Percentiles rank a stretch among this genome's conserved stretches.
These are phyloP conservation scores for Podaxis sp. DNA, from an alignment of 768 basidiomycete genomes.

Conservation along the genomic window DNA sequence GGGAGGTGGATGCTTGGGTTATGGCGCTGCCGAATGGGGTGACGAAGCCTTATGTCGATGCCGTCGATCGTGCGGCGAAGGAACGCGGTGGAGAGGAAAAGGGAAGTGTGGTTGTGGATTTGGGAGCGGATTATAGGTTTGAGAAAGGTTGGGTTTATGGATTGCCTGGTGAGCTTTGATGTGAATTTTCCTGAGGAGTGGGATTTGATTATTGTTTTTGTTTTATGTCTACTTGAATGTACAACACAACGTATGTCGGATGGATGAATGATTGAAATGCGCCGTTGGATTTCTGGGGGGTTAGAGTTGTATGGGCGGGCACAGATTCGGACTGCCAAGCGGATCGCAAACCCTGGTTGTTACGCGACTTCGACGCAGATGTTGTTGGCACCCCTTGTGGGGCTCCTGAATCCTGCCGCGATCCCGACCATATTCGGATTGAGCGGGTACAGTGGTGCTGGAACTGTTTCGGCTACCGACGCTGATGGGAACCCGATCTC, in stretches of 20 bases:
- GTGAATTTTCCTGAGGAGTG: not conserved
- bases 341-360: slow-evolving; percentile 97
- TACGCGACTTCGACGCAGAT: slow-evolving; percentile 94
- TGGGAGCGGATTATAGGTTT: slow-evolving; percentile 94
- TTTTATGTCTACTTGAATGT: slow-evolving; percentile 20
- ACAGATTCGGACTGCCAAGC: slow-evolving; percentile 63
- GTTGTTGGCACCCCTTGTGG: slow-evolving; percentile 84
- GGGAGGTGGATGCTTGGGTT: slow-evolving; percentile 96
- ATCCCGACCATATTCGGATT: slow-evolving; percentile 88
- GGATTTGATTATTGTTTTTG: slow-evolving; percentile 27
- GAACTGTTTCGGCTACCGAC: slow-evolving; percentile 73
- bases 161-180: slow-evolving; percentile 82
- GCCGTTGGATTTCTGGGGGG: slow-evolving; percentile 2
- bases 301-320: slow-evolving; percentile 86
- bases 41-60: slow-evolving; percentile 95
- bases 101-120: slow-evolving; percentile 83
- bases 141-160: slow-evolving; percentile 97
- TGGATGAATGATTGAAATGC: not conserved
- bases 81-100: slow-evolving; percentile 46
- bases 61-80: slow-evolving; percentile 74
- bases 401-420: slow-evolving; percentile 56
- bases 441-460: slow-evolving; percentile 95
- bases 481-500: slow-evolving; percentile 70
- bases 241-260: not conserved
- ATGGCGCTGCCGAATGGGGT: slow-evolving; percentile 99